Evolutionary conservation across 768 basidiomycete species (phyloP), one percentile per base, ranked within the genome.

Genomic region (Termitomyces sp.): DNA sequence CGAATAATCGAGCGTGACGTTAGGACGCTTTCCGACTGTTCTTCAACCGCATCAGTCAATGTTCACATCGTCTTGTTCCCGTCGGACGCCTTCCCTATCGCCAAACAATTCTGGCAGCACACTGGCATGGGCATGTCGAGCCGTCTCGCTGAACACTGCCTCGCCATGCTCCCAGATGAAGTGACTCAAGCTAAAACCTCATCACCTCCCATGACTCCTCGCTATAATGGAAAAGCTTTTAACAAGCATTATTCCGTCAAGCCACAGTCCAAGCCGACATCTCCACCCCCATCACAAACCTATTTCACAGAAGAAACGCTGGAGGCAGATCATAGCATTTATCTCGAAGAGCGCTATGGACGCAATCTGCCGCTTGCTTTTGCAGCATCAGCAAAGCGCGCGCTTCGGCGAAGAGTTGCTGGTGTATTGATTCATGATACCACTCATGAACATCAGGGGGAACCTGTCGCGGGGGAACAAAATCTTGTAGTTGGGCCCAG

Each of bases 71-170:
- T 87, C 1, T 73, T 99, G 16, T 92, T 94, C 68, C 84, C 87
- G 6, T 69, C 74, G 2, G 78, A 83, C 4, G 70, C 80, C 4
- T 86, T 80, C 64, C 65, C 79, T 9, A 69, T 87, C 7, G 93
- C 92, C 8, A 96, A 91, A 68, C 81, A 93, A 69, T 98, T 95
- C 72, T 98, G 96, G 96, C 95, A 98, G 64, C 96, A 98, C 69
- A 85, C 89, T 0, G 96, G 96, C 0, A 75, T 89, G 58, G 94
- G 95, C 1, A 86, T 99, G 42, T 93, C 90, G 3, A 94, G 91
- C 59, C 86, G 96, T 7, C 73, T 89, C 20, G 94, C 94, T 4
- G 93, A 94, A 58, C 78, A 84, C 57, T 94, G 90, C 67, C 77
- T 98, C 44, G 77, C 84, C 30, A 75, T 92, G 64, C 77, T 94